Evolutionary conservation across 108 stramenopile species (phyloP), one percentile per base, ranked within the genome.

Genomic region (Asterionellopsis glacialis): DNA sequence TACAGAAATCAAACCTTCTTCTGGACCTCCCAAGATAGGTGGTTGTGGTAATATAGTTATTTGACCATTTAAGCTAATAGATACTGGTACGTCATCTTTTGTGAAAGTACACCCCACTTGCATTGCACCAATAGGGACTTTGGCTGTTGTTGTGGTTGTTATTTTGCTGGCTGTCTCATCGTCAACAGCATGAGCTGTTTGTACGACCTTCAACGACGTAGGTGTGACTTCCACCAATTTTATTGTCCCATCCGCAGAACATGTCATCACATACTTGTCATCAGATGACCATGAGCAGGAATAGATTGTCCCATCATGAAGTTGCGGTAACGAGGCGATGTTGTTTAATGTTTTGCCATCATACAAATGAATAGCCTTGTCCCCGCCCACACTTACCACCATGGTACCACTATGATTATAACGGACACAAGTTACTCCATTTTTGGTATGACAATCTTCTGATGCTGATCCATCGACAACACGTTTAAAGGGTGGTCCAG

Each of bases 161-260:
- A 22, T 71, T 72, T 27, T 77, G 74, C 66, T 33, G 5, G 33
- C 33, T 7, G 33, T 33, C n/a, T 60, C 16, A 13, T 19, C 23
- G 33, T 76, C 80, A 11, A 70, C 79, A 19, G 90, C 77, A 63
- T 78, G 51, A 83, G 83, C 89, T 23, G 77, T 72, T 19, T 81
- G 73, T 10, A 76, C 77, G 12, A 75, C 62, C 25, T 64, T 48
- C 6, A 81, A 61, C 11, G 57, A 60, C 6, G 43, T 61, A 5
- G 69, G 75, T 44, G 73, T 79, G 5, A 80, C 75, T 49, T 71
- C 64, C 56, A 90, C 76, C 59, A 96, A 67, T 54, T 90, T 86
- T 55, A 78, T 84, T 26, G 89, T 95, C 26, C 96, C 96, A 76
- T 98, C 96, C 11, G 96, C 95, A 0, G 87, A 85, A 28, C 93